Evolutionary conservation across 768 basidiomycete genomes (phyloP).

Genomic region (Albatrellus ellisii): DNA sequence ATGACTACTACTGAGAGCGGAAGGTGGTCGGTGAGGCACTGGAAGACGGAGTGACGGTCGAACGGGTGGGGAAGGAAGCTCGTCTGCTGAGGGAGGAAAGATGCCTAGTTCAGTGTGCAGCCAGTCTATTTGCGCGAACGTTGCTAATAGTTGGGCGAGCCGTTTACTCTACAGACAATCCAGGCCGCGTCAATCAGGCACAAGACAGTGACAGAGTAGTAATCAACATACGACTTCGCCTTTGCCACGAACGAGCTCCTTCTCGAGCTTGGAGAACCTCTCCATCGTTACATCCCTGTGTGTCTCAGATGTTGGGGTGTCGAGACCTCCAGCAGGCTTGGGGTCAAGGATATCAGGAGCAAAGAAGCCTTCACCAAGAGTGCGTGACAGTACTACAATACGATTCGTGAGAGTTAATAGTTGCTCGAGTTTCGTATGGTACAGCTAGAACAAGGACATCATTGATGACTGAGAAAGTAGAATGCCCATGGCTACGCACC

Average conservation of each 20-base stretch:
- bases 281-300: slow-evolving; percentile 70
- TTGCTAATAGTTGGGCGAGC: slow-evolving; percentile 43
- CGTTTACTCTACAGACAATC: slow-evolving; percentile 41
- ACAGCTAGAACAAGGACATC: slow-evolving; percentile 29
- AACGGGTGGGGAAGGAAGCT: slow-evolving; percentile 21
- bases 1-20: slow-evolving; percentile 17
- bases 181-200: not conserved
- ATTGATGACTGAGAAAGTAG: slow-evolving; percentile 2
- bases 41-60: slow-evolving; percentile 22
- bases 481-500: slow-evolving; percentile 30
- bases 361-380: slow-evolving; percentile 48
- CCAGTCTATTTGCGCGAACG: slow-evolving; percentile 71
- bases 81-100: slow-evolving; percentile 40
- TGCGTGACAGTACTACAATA: slow-evolving; percentile 42
- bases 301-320: slow-evolving; percentile 13
- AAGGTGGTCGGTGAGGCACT: slow-evolving; percentile 17
- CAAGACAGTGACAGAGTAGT: not conserved
- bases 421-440: slow-evolving; percentile 70
- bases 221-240: slow-evolving; percentile 59
- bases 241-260: slow-evolving; percentile 75
- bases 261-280: slow-evolving; percentile 67
- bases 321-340: slow-evolving; percentile 22
- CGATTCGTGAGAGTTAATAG: slow-evolving; percentile 58
- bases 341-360: slow-evolving; percentile 40
- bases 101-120: slow-evolving; percentile 76